Evolutionary conservation across 164 flowering plant genomes (phyloP), one percentile per base, ranked within the genome.

Genomic region (Magnolia officinalis): DNA sequence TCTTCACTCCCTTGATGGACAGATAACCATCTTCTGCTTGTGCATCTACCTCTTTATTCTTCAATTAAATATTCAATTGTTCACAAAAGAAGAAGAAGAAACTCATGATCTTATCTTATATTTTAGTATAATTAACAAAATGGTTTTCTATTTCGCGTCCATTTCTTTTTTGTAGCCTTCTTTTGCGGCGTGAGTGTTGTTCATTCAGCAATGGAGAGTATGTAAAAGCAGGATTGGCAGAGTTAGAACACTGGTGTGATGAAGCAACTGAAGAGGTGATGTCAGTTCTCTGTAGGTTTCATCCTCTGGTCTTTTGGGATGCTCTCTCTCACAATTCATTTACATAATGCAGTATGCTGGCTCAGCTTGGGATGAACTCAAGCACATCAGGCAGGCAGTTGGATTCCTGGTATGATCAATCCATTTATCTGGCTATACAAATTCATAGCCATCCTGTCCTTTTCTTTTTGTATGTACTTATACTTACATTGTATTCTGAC

Each of bases 131-230:
- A 1, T 11, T 26, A 37, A 19, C 69, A 31, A 24, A 8, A 50
- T 9, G 45, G 6, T 18, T 66, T 6, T 11, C 14, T 1, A 68
- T 63, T 31, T 61, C 19, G 19, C 2, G 0, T 72, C 29, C 2
- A 2, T 78, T 71, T 16, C 64, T 75, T 76, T 37, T 75, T 29
- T 86, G 75, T 87, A 96, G 99, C 83, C 97, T 96, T 78, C 97
- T 96, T 83, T 82, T 96, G 87, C 89, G 99, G 50, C 97, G 97
- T 67, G 98, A 96, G 84, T 96, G 99, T 79, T 96, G 99, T 84
- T 96, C 99, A 75, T 94, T 96, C 83, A 94, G 98, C 78, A 94
- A 94, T 77, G 99, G 99, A 24, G 99, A 96, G 82, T 96, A 85
- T 81, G 92, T 96, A 24, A 96, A 93, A 82, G 87, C 97, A 11